Base-by-base conservation (phyloP, 2,329 filamentous ascomycete species). In the Beauveria varroae region DNA sequence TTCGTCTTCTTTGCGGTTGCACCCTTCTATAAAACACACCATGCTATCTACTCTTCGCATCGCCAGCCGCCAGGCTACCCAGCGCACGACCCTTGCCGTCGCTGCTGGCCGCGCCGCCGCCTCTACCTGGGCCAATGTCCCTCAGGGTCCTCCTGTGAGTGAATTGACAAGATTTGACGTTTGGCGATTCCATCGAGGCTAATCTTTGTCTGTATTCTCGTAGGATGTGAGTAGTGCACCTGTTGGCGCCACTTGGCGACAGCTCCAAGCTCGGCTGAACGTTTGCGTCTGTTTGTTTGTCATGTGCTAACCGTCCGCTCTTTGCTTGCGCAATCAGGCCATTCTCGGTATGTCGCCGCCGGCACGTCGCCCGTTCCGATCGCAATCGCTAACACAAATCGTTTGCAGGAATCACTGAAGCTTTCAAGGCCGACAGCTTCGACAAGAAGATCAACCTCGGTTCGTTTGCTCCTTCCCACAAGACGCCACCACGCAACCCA, bases 401-500 rank as follows among this genome's bases (percentile, higher is more conserved):
- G 30, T 7, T 28, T 55, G 24, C 67, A 88, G 89, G 90, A 75
- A 92, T 99, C 79, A 98, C 95, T 65, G 95, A 99, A 81, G 95
- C 95, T 64, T 99, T 95, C 89, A 99, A 98, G 85, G 93, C 93
- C 77, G 95, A 99, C 76, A 84, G 82, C 71, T 93, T 96, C 78
- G 81, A 86, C 65, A 86, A 96, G 81, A 99, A 98, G 87, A 98
- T 99, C 83, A 98, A 98, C 82, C 82, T 99, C 64, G 95, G 90
- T 89, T 79, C 72, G 83, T 70, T 62, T 34, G 49, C 60, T 53
- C 34, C 57, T 64, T 58, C 61, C 63, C 57, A 20, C 10, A 46
- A 20, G 46, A 58, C 53, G 61, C 64, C 52, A 12, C 49, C 37
- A 51, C 40, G 14, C 66, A 14, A 30, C 51, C 30, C 6, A 6